Evolutionary conservation across 495 filamentous ascomycete genomes (phyloP), one percentile per base, ranked within the genome.

Genomic region (Hyaloscypha variabilis): DNA sequence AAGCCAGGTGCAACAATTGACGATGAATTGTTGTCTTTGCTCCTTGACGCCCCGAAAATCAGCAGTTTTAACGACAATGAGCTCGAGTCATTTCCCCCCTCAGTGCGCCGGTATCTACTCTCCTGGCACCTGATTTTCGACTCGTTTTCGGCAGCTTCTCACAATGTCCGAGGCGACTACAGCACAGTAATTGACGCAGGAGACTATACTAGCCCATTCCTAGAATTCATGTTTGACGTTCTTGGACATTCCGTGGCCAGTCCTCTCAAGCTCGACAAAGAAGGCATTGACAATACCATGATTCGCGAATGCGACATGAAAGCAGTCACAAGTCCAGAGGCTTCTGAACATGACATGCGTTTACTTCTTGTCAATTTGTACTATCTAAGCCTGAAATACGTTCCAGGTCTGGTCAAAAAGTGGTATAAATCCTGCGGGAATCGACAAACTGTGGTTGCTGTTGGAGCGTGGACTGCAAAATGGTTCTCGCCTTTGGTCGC

Each of bases 71-170:
- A 77, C 1, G 80, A 81, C 14, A 80, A 82, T 34, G 65, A 74
- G 1, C 73, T 82, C n/a, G 77, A 61, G 61, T 73, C 64, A 76
- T 96, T 77, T 77, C 88, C 72, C 60, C 77, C 66, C 58, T 83
- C 69, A 2, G 69, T 87, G 50, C 82, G 91, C 55, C 87, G 88
- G 6, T 99, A 97, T 73, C 82, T 98, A n/a, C 78, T 97, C 29
- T 90, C 93, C 49, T 98, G 95, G 95, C 85, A 92, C 63, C 78
- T 98, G 17, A 85, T 97, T 3, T 97, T 96, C 72, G 93, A 95
- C 69, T 90, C 93, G 64, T 95, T 95, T 73, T 78, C 83, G 56
- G 87, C 89, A 51, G 87, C 93, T 6, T 93, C 93, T 5, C 87
- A 89, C 73, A 88, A 91, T 71, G 87, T 97, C 11, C 89, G 90